phyloP scores from a whole-genome alignment of 345 rosid genomes.

The Litchi chinensis region DNA sequence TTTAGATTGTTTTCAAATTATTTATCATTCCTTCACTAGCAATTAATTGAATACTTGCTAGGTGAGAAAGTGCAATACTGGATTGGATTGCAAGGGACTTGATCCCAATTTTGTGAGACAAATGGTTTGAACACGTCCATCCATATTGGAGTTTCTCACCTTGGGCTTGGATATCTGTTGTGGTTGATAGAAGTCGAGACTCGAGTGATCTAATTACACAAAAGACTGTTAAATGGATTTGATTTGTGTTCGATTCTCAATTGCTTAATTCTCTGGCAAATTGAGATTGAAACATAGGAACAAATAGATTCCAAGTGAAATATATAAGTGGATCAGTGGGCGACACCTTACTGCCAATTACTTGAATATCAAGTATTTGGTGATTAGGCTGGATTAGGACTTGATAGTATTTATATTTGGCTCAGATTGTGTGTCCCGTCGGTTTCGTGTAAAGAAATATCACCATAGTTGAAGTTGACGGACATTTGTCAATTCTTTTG shows the following conservation, averaged over 20 bases:
- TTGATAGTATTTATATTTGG: background rate
- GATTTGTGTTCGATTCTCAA: background rate
- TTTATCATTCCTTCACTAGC: background rate
- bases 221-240: background rate
- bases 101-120: no score
- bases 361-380: slow-evolving; percentile 14
- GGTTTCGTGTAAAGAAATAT: background rate
- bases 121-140: background rate
- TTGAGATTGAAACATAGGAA: slow-evolving; percentile 22
- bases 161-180: background rate
- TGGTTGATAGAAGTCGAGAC: background rate
- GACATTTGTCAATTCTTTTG: background rate
- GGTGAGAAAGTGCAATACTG: background rate
- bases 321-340: background rate
- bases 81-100: background rate
- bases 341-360: background rate
- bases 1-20: background rate
- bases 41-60: background rate
- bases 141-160: no score
- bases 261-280: slow-evolving; percentile 22
- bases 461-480: background rate
- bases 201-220: background rate
- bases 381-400: background rate
- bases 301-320: background rate
- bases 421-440: background rate